Percentiles rank a stretch among this genome's conserved stretches.
Conservation (phyloP, 495 filamentous ascomycete genomes). For the Podospora australis region DNA sequence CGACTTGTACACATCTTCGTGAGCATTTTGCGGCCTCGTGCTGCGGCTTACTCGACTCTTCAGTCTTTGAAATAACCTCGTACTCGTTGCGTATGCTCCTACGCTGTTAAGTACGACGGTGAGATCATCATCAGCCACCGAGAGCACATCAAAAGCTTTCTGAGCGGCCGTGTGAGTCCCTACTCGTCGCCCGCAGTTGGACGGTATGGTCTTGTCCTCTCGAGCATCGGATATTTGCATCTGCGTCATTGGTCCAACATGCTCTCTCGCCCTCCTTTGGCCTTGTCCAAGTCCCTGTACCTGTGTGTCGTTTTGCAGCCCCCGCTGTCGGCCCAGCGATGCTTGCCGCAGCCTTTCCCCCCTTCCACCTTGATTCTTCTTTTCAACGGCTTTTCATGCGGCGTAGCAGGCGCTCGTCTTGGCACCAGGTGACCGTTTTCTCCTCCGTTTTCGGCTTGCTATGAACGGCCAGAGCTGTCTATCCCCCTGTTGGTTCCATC, state of each 20-base stretch:
- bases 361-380: conserved; percentile 3
- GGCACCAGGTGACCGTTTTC: conserved; percentile 22
- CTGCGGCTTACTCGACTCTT: conserved; percentile 8
- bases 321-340: conserved; percentile 18
- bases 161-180: conserved; percentile 4
- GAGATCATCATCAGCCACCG: conserved; percentile 13
- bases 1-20: conserved; percentile 17
- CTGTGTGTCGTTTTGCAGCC: conserved; percentile 16
- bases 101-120: conserved; percentile 15
- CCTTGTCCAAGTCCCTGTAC: conserved; percentile 24
- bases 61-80: conserved; percentile 8
- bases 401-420: conserved; percentile 12
- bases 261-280: conserved; percentile 18
- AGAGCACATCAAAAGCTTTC: conserved; percentile 6
- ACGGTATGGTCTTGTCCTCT: conserved; percentile 25
- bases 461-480: conserved; percentile 31
- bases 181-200: conserved; percentile 18
- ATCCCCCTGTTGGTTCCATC: conserved; percentile 37
- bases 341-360: conserved; percentile 19
- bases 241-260: conserved; percentile 23
- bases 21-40: conserved; percentile 16
- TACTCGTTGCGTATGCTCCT: conserved; percentile 12
- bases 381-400: conserved; percentile 9
- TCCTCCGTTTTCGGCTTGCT: conserved; percentile 25
- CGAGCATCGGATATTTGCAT: conserved; percentile 28